Conservation (phyloP, 2,329 filamentous ascomycete species). For the Ascochyta clinopodiicola region DNA sequence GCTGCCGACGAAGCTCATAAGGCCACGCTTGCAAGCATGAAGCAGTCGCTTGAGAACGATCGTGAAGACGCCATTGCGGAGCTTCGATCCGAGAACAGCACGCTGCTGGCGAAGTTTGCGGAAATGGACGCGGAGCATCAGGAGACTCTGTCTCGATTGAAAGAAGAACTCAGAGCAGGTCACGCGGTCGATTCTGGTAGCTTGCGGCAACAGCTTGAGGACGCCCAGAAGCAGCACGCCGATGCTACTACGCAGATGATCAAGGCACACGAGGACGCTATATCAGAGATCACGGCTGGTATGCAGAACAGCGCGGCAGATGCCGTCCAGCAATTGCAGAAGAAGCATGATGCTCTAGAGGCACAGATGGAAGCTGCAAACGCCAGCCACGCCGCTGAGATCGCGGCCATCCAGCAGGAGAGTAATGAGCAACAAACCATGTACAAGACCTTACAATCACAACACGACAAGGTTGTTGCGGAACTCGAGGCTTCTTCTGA, state of each 20-base stretch:
- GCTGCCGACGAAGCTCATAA: conserved; percentile 39
- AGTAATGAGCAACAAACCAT: conserved; percentile 23
- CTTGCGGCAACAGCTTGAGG: conserved; percentile 36
- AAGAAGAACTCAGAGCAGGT: conserved; percentile 37
- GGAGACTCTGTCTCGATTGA: conserved; percentile 40
- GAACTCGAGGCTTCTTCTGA: conserved; percentile 15
- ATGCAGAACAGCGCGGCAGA: conserved; percentile 45
- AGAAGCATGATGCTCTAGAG: conserved; percentile 39
- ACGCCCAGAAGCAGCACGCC: conserved; percentile 34
- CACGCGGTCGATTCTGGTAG: conserved; percentile 36
- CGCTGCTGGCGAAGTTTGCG: conserved; percentile 30
- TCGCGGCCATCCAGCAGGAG: conserved; percentile 28
- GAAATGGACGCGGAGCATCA: conserved; percentile 39
- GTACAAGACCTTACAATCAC: conserved; percentile 26
- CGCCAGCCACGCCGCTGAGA: conserved; percentile 28
- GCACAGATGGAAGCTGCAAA: conserved; percentile 29
- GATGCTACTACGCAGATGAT: conserved; percentile 41
- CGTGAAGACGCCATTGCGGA: conserved; percentile 32
- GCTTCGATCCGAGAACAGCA: conserved; percentile 35
- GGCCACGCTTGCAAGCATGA: conserved; percentile 33
- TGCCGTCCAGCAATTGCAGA: conserved; percentile 42
- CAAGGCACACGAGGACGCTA: conserved; percentile 43
- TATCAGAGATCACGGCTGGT: conserved; percentile 43
- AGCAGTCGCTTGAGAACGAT: conserved; percentile 35
- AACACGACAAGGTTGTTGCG: conserved; percentile 23